Evolutionary conservation across 768 basidiomycete species (phyloP).

Genomic region (Trametes sanguinea): DNA sequence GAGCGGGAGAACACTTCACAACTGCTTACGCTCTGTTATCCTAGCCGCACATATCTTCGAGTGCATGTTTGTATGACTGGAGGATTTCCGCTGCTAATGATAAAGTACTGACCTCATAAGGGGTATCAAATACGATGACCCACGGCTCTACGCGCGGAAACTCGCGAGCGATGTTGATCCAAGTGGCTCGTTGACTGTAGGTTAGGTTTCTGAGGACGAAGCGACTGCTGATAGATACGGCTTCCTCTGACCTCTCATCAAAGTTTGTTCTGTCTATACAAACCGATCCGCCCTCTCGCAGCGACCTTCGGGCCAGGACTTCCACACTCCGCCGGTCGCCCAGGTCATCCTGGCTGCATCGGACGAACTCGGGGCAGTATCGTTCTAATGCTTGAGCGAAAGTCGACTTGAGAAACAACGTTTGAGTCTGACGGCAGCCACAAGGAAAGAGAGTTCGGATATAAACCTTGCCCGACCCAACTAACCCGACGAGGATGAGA

Average conservation of each 20-base stretch:
- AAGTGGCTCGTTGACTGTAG: conserved; percentile 66
- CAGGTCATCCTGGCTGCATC: conserved; percentile 83
- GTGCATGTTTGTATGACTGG: conserved; percentile 3
- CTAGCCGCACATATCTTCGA: conserved; percentile 64
- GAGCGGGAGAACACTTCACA: neutral
- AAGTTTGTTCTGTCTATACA: conserved; percentile 83
- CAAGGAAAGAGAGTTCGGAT: neutral
- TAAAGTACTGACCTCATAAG: conserved; percentile 59
- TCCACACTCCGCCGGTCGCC: conserved; percentile 71
- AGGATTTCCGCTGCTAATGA: neutral
- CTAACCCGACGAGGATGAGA: conserved; percentile 70
- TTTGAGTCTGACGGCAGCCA: too few species aligned
- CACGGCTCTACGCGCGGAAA: conserved; percentile 65
- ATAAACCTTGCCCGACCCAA: conserved; percentile 50
- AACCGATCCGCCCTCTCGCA: conserved; percentile 64
- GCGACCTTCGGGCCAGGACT: conserved; percentile 49
- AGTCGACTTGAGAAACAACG: conserved; percentile 44
- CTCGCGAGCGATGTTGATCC: conserved; percentile 71
- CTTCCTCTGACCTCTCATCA: conserved; percentile 50
- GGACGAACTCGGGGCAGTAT: conserved; percentile 59
- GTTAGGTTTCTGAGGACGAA: neutral
- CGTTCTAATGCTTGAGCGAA: conserved; percentile 72
- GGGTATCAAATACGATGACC: conserved; percentile 78
- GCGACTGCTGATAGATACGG: too few species aligned
- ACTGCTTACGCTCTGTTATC: conserved; percentile 55